Conservation (phyloP, 495 filamentous ascomycete species). For the Neurospora hispaniola region DNA sequence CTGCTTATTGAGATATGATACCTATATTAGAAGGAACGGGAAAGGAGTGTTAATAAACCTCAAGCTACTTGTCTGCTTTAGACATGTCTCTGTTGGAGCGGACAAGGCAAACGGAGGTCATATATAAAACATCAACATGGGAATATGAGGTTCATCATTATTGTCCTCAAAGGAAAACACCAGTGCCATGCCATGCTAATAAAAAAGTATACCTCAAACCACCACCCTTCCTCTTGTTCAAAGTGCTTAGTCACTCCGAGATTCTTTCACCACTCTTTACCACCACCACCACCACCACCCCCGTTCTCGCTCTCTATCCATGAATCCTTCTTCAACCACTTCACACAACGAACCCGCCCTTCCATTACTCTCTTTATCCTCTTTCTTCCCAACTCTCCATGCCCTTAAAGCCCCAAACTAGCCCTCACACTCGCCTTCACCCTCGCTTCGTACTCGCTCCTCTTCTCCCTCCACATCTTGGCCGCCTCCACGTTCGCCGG, state of each 20-base stretch:
- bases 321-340: no score
- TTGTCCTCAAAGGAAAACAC: background rate
- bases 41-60: background rate
- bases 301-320: no score
- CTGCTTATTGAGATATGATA: background rate
- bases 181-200: conserved; percentile 6
- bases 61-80: background rate
- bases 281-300: background rate
- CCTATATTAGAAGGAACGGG: background rate
- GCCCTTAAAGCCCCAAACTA: conserved; percentile 41
- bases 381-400: background rate
- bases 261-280: background rate
- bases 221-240: background rate
- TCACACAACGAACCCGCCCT: no score
- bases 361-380: background rate
- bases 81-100: background rate
- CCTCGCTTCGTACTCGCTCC: conserved; percentile 73
- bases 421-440: conserved; percentile 63
- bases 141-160: background rate
- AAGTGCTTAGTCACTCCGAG: background rate
- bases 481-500: conserved; percentile 97
- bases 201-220: background rate
- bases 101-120: background rate
- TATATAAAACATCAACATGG: no score
- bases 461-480: conserved; percentile 92